Percentiles rank a stretch among this genome's conserved stretches.
phyloP scores from a whole-genome alignment of 371 early-diverging fungal genomes.

The Batkoa obscura region DNA sequence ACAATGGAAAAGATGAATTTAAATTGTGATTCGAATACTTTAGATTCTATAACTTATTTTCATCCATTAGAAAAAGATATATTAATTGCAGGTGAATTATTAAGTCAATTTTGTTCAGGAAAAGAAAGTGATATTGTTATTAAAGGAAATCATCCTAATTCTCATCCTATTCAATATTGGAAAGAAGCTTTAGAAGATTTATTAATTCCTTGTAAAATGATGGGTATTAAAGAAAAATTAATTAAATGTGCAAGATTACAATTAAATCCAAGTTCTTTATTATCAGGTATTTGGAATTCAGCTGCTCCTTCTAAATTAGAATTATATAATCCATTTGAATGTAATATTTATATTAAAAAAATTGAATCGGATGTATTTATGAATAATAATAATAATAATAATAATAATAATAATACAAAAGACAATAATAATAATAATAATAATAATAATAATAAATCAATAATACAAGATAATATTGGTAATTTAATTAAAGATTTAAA shows the following conservation, averaged over 20 bases:
- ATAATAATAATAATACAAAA: too few relatives aligned
- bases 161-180: neutral
- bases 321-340: neutral
- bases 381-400: neutral
- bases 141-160: neutral
- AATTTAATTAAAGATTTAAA: neutral
- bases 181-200: neutral
- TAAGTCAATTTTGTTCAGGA: neutral
- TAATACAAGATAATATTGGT: too few relatives aligned
- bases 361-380: neutral
- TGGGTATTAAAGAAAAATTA: neutral
- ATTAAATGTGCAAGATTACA: neutral
- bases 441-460: too few relatives aligned
- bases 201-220: neutral
- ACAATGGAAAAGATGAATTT: neutral
- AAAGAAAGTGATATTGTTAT: neutral
- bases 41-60: neutral
- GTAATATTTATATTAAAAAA: neutral
- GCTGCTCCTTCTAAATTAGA: neutral
- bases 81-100: neutral
- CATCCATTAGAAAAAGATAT: neutral
- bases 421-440: too few relatives aligned
- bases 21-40: neutral
- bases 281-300: neutral
- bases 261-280: neutral